Conservation (phyloP, 768 basidiomycete species). For the Mycena vulgaris region DNA sequence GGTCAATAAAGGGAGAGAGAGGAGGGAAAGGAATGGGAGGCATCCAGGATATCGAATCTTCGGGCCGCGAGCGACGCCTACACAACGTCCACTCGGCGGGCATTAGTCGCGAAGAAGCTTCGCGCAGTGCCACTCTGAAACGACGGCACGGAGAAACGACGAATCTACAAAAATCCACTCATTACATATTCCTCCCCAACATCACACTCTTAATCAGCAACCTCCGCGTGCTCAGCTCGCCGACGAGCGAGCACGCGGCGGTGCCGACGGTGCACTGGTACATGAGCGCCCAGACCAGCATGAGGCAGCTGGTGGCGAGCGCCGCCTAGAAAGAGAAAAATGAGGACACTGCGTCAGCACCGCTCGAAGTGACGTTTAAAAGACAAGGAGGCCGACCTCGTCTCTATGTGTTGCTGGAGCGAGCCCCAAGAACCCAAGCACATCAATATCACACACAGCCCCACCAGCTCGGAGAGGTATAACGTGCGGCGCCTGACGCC, state of each 20-base stretch:
- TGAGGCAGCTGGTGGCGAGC: conserved; percentile 36
- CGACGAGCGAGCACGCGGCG: conserved; percentile 40
- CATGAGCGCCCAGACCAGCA: conserved; percentile 39
- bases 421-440: conserved; percentile 35
- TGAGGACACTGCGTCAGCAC: too few species aligned
- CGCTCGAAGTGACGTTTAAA: too few species aligned
- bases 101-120: too few species aligned
- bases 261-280: conserved; percentile 42
- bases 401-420: conserved; percentile 34
- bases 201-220: conserved; percentile 38
- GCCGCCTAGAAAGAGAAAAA: conserved; percentile 27
- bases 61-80: too few species aligned
- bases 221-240: conserved; percentile 36
- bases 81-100: too few species aligned
- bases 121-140: too few species aligned
- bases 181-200: conserved; percentile 39
- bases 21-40: too few species aligned
- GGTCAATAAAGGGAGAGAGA: too few species aligned
- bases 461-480: conserved; percentile 38
- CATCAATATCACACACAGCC: conserved; percentile 34
- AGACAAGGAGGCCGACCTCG: too few species aligned
- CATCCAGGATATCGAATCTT: too few species aligned
- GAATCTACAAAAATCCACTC: too few species aligned
- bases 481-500: conserved; percentile 35
- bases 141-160: too few species aligned